These are phyloP conservation scores for Colletotrichum shisoi DNA, from an alignment of 2,329 filamentous ascomycete genomes.

Conservation along the genomic window DNA sequence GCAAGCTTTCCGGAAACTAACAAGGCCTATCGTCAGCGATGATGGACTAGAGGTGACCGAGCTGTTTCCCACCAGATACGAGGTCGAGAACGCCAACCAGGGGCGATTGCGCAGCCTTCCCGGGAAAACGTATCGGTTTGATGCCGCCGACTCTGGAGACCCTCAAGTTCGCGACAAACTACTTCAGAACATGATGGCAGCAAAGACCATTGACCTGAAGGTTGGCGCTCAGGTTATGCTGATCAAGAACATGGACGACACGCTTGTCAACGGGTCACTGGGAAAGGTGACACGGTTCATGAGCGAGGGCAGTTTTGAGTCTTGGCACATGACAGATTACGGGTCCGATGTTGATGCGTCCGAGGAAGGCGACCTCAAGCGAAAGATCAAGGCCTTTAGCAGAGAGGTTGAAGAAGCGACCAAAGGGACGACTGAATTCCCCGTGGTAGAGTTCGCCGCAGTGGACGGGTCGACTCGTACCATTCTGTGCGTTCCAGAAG, in stretches of 20 bases:
- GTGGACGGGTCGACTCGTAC: conserved; percentile 78
- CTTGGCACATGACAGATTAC: conserved; percentile 45
- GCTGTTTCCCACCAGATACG: conserved; percentile 86
- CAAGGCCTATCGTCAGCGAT: conserved; percentile 73
- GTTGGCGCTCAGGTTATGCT: conserved; percentile 97
- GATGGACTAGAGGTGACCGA: conserved; percentile 86
- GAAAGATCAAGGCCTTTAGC: conserved; percentile 64
- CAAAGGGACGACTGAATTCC: conserved; percentile 64
- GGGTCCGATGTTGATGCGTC: conserved; percentile 55
- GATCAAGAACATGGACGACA: conserved; percentile 98
- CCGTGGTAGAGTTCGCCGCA: conserved; percentile 83
- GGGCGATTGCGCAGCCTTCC: conserved; percentile 75
- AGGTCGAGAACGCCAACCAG: conserved; percentile 88
- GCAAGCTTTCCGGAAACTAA: conserved; percentile 75
- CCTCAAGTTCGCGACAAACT: conserved; percentile 75
- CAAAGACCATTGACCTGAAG: conserved; percentile 80
- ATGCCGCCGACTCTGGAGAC: conserved; percentile 81
- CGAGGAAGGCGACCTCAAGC: conserved; percentile 58
- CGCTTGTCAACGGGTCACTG: conserved; percentile 90
- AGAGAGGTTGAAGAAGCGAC: conserved; percentile 55
- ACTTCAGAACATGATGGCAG: conserved; percentile 91
- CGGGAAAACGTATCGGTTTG: conserved; percentile 72
- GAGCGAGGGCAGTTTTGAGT: conserved; percentile 53
- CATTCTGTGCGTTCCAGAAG: conserved; percentile 83
- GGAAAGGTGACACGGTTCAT: conserved; percentile 87